Evolutionary conservation across 2,329 filamentous ascomycete genomes (phyloP).

Genomic region (Colletotrichum ledebouriae): DNA sequence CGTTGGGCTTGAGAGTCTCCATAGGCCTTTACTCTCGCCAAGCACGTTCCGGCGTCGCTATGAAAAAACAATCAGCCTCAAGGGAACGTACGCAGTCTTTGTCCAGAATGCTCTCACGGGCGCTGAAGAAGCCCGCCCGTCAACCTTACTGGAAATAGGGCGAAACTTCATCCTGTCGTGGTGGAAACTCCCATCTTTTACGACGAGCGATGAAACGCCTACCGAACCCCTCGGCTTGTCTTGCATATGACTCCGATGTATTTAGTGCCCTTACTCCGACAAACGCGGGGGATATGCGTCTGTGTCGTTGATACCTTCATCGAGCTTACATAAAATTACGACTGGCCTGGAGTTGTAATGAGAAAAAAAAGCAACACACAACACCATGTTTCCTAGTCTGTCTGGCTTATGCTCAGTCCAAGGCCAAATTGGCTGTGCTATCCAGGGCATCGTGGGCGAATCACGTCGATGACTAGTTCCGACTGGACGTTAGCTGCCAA

Average conservation of each 20-base stretch:
- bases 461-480: conserved; percentile 2
- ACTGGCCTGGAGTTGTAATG: neutral
- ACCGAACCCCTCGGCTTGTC: conserved; percentile 9
- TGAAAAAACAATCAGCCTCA: neutral
- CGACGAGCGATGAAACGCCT: conserved; percentile 26
- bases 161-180: conserved; percentile 2
- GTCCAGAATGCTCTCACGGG: neutral
- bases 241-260: neutral
- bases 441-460: conserved; percentile 3
- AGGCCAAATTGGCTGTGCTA: conserved; percentile 15
- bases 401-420: conserved; percentile 2
- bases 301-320: conserved; percentile 2
- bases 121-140: conserved; percentile 1
- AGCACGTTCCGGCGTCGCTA: neutral
- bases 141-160: neutral
- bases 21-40: neutral
- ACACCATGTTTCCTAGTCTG: conserved; percentile 1
- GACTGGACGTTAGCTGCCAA: conserved; percentile 13
- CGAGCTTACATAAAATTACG: neutral
- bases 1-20: conserved; percentile 1
- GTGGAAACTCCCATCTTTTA: conserved; percentile 8
- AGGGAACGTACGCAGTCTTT: neutral
- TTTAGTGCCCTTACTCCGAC: neutral
- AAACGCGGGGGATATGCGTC: neutral
- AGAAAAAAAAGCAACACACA: neutral